Evolutionary conservation across 495 filamentous ascomycete genomes (phyloP).

Genomic region (Hypomontagnella monticulosa): DNA sequence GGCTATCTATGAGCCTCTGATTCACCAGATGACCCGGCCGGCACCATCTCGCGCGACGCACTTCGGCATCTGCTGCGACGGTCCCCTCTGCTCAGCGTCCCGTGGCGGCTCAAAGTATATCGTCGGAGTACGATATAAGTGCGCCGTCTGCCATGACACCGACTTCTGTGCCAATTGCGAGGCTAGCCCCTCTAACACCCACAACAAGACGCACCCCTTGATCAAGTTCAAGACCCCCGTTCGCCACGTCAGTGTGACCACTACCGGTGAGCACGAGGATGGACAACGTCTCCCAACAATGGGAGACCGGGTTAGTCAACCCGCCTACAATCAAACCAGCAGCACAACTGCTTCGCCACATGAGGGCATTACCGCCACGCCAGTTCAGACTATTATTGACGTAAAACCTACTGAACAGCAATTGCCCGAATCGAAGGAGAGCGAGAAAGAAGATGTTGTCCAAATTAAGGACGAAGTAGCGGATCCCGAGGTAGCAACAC

Average conservation of each 20-base stretch:
- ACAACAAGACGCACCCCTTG: constrained; percentile 94
- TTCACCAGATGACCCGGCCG: constrained; percentile 53
- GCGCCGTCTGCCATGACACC: constrained; percentile 93
- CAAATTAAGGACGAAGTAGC: constrained; percentile 51
- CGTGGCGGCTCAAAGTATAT: constrained; percentile 71
- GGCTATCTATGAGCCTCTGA: constrained; percentile 81
- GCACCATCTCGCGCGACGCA: constrained; percentile 64
- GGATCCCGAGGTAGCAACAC: constrained; percentile 29
- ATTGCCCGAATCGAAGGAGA: constrained; percentile 23
- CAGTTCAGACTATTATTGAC: constrained; percentile 77
- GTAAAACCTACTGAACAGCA: constrained; percentile 65
- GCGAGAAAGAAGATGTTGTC: constrained; percentile 41
- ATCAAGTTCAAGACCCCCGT: constrained; percentile 98
- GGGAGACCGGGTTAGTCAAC: constrained; percentile 64
- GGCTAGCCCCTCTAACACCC: constrained; percentile 79
- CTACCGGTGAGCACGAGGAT: constrained; percentile 76
- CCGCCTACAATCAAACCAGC: constrained; percentile 52
- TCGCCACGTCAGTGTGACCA: constrained; percentile 87
- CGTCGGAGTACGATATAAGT: constrained; percentile 90
- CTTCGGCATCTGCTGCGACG: constrained; percentile 92
- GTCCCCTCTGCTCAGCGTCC: constrained; percentile 80
- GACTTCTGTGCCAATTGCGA: constrained; percentile 98
- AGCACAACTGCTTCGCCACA: constrained; percentile 58
- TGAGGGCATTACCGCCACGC: constrained; percentile 66
- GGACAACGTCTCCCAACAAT: constrained; percentile 68